Conservation (phyloP, 2,329 filamentous ascomycete genomes). For the Hypoxylon sp. region DNA sequence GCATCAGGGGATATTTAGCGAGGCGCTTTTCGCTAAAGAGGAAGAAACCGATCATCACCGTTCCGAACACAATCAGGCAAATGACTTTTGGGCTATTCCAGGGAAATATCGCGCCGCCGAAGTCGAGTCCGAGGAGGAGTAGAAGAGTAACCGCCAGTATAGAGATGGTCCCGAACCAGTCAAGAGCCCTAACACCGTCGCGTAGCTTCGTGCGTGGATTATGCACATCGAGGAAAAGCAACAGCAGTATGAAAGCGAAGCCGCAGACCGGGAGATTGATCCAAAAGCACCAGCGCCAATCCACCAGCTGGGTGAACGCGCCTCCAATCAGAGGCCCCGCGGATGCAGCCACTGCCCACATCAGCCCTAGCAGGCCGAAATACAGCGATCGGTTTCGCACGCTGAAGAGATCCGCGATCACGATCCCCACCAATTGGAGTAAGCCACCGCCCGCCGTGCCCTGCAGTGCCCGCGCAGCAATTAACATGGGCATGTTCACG, state of each 20-base stretch:
- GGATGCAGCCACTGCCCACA: constrained; percentile 62
- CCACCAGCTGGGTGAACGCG: constrained; percentile 43
- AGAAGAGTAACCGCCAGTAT: constrained; percentile 57
- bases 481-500: constrained; percentile 57
- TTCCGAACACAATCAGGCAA: constrained; percentile 57
- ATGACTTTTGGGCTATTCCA: constrained; percentile 57
- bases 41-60: constrained; percentile 57
- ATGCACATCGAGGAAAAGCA: constrained; percentile 56
- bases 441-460: constrained; percentile 57
- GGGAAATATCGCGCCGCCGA: constrained; percentile 58
- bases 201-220: constrained; percentile 59
- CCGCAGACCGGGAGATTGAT: constrained; percentile 48
- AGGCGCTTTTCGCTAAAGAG: constrained; percentile 54
- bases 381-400: constrained; percentile 50
- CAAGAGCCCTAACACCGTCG: constrained; percentile 66
- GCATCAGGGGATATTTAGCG: constrained; percentile 58
- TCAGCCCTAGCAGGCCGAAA: constrained; percentile 58
- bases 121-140: constrained; percentile 60
- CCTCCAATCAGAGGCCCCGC: constrained; percentile 48
- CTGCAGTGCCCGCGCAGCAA: constrained; percentile 54
- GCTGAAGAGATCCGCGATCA: constrained; percentile 58
- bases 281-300: constrained; percentile 51
- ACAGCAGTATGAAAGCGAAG: constrained; percentile 39
- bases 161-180: constrained; percentile 57
- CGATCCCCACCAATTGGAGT: constrained; percentile 57